Evolutionary conservation across 2,329 filamentous ascomycete genomes (phyloP).

Genomic region (Aspergillus tubingensis): DNA sequence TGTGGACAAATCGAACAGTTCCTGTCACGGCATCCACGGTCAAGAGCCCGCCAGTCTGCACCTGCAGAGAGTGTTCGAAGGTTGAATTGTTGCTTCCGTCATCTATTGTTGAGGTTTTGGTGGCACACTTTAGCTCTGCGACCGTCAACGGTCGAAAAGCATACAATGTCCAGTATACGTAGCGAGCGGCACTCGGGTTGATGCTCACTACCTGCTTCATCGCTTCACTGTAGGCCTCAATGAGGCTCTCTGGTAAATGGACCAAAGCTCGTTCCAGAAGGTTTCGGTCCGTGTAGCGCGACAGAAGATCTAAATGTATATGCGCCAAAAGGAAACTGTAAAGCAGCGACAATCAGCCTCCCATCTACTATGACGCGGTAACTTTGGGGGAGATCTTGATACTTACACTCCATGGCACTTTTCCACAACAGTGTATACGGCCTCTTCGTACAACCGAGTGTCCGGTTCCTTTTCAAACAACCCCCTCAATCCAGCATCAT

Average conservation of each 20-base stretch:
- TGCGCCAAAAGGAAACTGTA: constrained; percentile 32
- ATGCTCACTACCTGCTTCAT: constrained; percentile 33
- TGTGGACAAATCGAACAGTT: constrained; percentile 32
- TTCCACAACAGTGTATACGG: constrained; percentile 23
- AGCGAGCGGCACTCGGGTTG: constrained; percentile 22
- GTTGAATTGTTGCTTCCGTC: constrained; percentile 2
- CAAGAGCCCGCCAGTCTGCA: constrained; percentile 27
- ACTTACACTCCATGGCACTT: constrained; percentile 33
- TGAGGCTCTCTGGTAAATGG: constrained; percentile 30
- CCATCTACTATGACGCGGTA: neutral
- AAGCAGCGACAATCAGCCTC: neutral
- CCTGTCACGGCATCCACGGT: constrained; percentile 28
- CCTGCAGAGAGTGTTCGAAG: constrained; percentile 24
- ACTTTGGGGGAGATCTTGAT: neutral
- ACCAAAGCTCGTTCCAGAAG: constrained; percentile 26
- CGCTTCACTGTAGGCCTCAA: constrained; percentile 33
- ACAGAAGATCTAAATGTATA: constrained; percentile 32
- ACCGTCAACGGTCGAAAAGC: constrained; percentile 28
- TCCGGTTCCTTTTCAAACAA: constrained; percentile 12
- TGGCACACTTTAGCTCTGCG: constrained; percentile 26
- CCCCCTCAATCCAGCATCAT: constrained; percentile 14
- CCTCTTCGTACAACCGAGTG: constrained; percentile 14
- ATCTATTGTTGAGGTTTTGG: constrained; percentile 6
- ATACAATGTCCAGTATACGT: constrained; percentile 33
- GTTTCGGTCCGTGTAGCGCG: constrained; percentile 23